phyloP scores from a whole-genome alignment of 176 grass and related monocot species.

The Triticum urartu region DNA sequence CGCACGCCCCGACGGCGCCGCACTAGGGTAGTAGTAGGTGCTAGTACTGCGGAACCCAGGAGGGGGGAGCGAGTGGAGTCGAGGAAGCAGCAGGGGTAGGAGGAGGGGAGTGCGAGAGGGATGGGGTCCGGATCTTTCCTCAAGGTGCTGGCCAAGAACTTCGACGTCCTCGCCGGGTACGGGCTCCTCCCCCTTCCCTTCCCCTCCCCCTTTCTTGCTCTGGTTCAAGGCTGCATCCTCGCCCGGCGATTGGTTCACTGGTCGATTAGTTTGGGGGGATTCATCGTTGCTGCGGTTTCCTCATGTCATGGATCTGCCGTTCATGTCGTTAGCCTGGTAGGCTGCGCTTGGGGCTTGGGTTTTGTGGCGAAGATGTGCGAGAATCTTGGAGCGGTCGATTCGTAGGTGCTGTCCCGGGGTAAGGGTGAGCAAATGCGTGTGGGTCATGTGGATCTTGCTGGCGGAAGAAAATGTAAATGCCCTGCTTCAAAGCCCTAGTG shows the following conservation, averaged over 20 bases:
- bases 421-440: not conserved
- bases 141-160: constrained; percentile 82
- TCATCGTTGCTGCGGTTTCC: not conserved
- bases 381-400: constrained; percentile 9
- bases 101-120: not conserved
- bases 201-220: not conserved
- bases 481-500: not conserved
- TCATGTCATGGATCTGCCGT: not conserved
- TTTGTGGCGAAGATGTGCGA: not conserved
- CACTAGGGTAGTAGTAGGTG: not conserved
- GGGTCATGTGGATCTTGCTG: not conserved
- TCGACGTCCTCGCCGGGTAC: constrained; percentile 85
- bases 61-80: not conserved
- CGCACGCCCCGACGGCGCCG: not conserved
- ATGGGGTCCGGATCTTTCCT: constrained; percentile 97
- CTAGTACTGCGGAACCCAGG: not conserved
- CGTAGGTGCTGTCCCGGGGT: not conserved
- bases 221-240: not conserved
- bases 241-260: not conserved
- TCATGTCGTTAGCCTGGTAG: not conserved
- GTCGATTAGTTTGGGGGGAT: not conserved
- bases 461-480: not conserved
- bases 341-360: not conserved
- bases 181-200: not conserved
- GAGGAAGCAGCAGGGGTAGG: not conserved